These are phyloP conservation scores for Citrullus mucosospermus DNA, from an alignment of 306 rosid genomes.

Conservation along the genomic window DNA sequence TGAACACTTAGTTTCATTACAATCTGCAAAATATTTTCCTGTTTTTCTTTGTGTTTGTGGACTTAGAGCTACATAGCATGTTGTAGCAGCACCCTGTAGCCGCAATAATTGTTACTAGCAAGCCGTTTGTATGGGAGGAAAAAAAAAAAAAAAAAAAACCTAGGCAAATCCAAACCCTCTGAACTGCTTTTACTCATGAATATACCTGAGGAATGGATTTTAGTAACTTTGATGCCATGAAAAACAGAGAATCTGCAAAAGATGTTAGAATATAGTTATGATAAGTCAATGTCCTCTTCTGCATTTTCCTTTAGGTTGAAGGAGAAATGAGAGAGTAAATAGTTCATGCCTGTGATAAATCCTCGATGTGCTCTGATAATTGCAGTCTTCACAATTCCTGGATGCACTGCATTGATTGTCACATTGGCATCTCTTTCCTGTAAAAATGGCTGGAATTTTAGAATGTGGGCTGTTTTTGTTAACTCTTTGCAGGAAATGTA, in stretches of 20 bases:
- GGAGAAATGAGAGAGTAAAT: neutral
- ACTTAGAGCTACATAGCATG: slow-evolving; percentile 81
- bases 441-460: neutral
- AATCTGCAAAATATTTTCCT: slow-evolving; percentile 74
- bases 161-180: neutral
- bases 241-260: slow-evolving; percentile 69
- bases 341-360: slow-evolving; percentile 46
- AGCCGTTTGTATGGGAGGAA: neutral
- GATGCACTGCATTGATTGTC: slow-evolving; percentile 75
- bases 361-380: slow-evolving; percentile 74
- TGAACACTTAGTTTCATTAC: slow-evolving; percentile 66
- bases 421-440: slow-evolving; percentile 77
- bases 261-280: neutral
- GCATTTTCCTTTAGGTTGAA: neutral
- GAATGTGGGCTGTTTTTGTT: neutral
- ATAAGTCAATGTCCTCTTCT: neutral
- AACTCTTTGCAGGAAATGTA: neutral
- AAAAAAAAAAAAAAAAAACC: too few relatives aligned
- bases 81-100: slow-evolving; percentile 69
- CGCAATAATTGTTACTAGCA: neutral
- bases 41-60: slow-evolving; percentile 44
- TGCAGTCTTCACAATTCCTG: slow-evolving; percentile 83
- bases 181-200: neutral
- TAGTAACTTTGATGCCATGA: slow-evolving; percentile 73
- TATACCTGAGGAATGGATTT: slow-evolving; percentile 69